A percentile compares a stretch with the other conserved stretches of the same genome.
Conservation (phyloP, 2,329 filamentous ascomycete genomes). For the Penicillium digitatum region DNA sequence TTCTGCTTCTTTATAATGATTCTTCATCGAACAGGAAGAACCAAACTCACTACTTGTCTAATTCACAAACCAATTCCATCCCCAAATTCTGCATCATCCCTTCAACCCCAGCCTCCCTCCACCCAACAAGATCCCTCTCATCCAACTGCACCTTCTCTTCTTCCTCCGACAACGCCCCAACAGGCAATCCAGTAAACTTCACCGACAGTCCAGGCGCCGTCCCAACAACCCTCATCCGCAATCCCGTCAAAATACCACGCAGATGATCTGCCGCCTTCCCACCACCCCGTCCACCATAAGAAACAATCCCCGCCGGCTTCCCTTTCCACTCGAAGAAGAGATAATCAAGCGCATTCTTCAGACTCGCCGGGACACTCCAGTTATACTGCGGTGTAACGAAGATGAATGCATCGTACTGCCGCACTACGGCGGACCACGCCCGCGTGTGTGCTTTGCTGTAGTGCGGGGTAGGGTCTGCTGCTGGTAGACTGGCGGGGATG, state of each 20-base stretch:
- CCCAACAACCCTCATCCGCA: constrained; percentile 36
- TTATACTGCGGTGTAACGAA: constrained; percentile 53
- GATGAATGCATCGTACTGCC: constrained; percentile 37
- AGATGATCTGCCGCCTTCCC: constrained; percentile 38
- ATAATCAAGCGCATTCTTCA: constrained; percentile 63
- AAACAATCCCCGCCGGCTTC: constrained; percentile 53
- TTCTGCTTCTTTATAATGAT: not conserved
- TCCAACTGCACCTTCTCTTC: constrained; percentile 21
- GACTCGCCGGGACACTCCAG: constrained; percentile 50
- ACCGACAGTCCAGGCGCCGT: constrained; percentile 31
- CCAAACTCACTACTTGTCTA: constrained; percentile 14
- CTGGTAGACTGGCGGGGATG: constrained; percentile 36
- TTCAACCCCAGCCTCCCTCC: constrained; percentile 19
- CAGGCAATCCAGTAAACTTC: constrained; percentile 22
- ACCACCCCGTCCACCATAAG: constrained; percentile 50
- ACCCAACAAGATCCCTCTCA: constrained; percentile 20
- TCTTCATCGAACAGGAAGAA: not conserved
- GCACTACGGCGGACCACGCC: constrained; percentile 38
- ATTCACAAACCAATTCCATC: constrained; percentile 26
- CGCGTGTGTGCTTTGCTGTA: constrained; percentile 38
- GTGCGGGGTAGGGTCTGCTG: constrained; percentile 23
- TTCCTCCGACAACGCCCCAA: constrained; percentile 22
- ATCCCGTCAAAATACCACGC: constrained; percentile 31
- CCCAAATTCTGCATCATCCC: constrained; percentile 27
- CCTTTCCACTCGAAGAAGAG: constrained; percentile 56